phyloP scores from a whole-genome alignment of 1,284 basidiomycete species.

The Trametes polyzona region DNA sequence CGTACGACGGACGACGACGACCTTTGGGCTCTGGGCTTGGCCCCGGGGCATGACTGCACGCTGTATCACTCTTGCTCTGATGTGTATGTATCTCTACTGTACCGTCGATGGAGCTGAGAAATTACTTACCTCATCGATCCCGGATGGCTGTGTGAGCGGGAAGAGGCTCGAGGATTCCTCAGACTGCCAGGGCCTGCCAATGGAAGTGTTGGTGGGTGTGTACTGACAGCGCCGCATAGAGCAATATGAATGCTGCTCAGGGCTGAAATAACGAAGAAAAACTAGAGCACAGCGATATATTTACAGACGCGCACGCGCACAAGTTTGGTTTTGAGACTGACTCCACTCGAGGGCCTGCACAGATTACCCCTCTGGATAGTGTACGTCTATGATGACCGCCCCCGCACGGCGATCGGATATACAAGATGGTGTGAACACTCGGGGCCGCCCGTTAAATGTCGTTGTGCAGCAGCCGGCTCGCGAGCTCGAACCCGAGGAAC shows the following conservation, averaged over 20 bases:
- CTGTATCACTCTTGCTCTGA: constrained; percentile 12
- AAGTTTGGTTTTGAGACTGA: neutral
- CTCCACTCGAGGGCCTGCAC: neutral
- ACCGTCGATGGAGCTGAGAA: constrained; percentile 6
- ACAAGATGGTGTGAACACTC: too few relatives aligned
- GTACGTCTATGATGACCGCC: constrained; percentile 9
- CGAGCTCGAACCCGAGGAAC: constrained; percentile 92
- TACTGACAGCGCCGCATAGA: neutral
- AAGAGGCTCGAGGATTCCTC: too few relatives aligned
- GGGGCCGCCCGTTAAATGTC: constrained; percentile 20
- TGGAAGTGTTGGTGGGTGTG: neutral
- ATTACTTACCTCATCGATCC: neutral
- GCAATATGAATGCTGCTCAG: neutral
- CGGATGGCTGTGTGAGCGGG: neutral
- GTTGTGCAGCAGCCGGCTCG: constrained; percentile 64
- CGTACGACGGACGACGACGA: constrained; percentile 2
- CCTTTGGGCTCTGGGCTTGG: neutral
- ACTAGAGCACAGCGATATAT: neutral
- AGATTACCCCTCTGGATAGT: neutral
- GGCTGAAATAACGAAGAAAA: neutral
- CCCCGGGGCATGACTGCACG: neutral
- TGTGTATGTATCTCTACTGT: constrained; percentile 15
- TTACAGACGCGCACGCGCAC: neutral
- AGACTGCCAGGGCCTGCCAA: too few relatives aligned
- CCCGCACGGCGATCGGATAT: neutral